Evolutionary conservation across 164 flowering plant genomes (phyloP).

Genomic region (Chimonanthus salicifolius): DNA sequence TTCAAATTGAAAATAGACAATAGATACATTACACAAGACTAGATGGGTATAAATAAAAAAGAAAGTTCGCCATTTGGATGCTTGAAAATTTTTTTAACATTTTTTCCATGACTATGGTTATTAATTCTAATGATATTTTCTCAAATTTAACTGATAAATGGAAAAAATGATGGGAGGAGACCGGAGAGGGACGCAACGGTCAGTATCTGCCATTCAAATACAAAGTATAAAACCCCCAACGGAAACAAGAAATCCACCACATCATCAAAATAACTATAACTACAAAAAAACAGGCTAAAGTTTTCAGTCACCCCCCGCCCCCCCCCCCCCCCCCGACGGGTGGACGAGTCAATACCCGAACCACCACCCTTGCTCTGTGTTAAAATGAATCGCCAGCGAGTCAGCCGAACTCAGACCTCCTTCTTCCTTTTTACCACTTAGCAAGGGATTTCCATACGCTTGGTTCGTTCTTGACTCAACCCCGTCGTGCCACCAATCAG

Average conservation of each 20-base stretch:
- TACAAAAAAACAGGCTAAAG: background rate
- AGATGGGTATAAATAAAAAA: too few species aligned
- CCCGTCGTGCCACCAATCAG: slow-evolving; percentile 24
- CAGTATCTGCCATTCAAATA: background rate
- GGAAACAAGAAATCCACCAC: background rate
- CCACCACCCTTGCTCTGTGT: slow-evolving; percentile 70
- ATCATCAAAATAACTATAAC: background rate
- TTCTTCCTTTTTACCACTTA: slow-evolving; percentile 25
- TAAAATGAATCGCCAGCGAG: background rate
- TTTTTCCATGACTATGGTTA: too few species aligned
- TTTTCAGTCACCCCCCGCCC: background rate
- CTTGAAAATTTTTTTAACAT: too few species aligned
- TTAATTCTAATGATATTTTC: too few species aligned
- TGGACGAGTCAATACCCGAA: slow-evolving; percentile 97
- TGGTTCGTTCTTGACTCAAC: slow-evolving; percentile 99
- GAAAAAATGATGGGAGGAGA: too few species aligned
- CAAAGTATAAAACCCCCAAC: too few species aligned
- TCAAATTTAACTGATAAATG: too few species aligned
- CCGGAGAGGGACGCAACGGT: background rate
- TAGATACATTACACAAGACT: too few species aligned
- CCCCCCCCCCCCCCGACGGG: background rate
- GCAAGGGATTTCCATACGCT: slow-evolving; percentile 45
- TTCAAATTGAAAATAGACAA: too few species aligned
- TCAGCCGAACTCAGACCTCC: background rate
- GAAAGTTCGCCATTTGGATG: too few species aligned